Evolutionary conservation across 2,329 filamentous ascomycete genomes (phyloP), one percentile per base, ranked within the genome.

Genomic region (Botrytis sinoallii): DNA sequence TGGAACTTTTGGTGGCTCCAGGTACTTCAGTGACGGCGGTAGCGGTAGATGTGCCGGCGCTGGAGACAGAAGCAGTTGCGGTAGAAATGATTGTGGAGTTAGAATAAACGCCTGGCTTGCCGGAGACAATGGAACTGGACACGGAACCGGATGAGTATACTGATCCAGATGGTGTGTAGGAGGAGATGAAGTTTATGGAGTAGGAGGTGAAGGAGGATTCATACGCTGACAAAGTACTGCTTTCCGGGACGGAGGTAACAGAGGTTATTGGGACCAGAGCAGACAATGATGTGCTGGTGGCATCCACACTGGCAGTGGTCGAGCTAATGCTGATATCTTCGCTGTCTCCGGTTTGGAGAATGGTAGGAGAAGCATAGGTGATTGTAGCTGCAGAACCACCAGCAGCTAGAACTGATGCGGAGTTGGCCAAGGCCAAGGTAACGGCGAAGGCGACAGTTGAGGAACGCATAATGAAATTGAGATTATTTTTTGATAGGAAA

Each of bases 391-490:
- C 38, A 10, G 61, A 59, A 46, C n/a, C 70, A 38, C 61, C 61
- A n/a, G 61, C 48, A 52, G 71, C 63, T 29, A 72, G 71, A 48
- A 60, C 71, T 65, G 60, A 44, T 66, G 38, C 46, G 29, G 70
- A 65, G 18, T 57, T 68, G 63, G 63, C 44, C 64, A 67, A 57
- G 18, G 70, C 70, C 70, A 72, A 68, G n/a, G 63, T 46, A 42
- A 69, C 25, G 40, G 63, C 71, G 63, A 72, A 68, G 48, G 55
- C 64, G 63, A 72, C 40, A 46, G 71, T 72, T 32, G 71, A 72
- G 22, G 71, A 72, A 72, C 71, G 71, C 71, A 72, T 72, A 5
- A 46, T 72, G 70, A 72, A 59, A 59, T 32, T 57, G 66, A 57
- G n/a, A 55, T 60, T n/a, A 20, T 38, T 55, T 55, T 55, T 68